phyloP scores from a whole-genome alignment of 2,329 filamentous ascomycete species.

The Stylonectria norvegica region DNA sequence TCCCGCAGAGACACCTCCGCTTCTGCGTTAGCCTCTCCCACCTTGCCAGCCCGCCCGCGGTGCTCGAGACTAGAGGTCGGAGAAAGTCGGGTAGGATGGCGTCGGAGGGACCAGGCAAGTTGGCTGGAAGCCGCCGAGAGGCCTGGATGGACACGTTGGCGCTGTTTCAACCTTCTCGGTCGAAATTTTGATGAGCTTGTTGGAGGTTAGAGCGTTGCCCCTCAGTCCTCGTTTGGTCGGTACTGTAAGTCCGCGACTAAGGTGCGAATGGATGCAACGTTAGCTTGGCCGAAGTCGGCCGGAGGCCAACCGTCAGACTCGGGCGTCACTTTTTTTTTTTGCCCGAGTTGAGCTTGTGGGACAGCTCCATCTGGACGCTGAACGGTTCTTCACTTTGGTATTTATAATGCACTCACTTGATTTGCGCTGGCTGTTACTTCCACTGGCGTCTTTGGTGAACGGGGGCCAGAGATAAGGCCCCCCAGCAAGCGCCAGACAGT shows the following conservation, averaged over 20 bases:
- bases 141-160: not conserved
- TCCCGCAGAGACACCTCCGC: conserved; percentile 21
- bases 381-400: conserved; percentile 23
- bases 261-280: conserved; percentile 11
- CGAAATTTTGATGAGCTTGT: conserved; percentile 1
- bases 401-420: conserved; percentile 30
- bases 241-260: conserved; percentile 19
- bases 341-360: not conserved
- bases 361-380: conserved; percentile 16
- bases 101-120: conserved; percentile 15
- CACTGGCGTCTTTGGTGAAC: conserved; percentile 15
- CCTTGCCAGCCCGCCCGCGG: not conserved
- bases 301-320: conserved; percentile 8
- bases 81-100: conserved; percentile 15
- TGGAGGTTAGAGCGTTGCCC: conserved; percentile 19
- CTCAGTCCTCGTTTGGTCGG: conserved; percentile 11
- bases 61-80: conserved; percentile 19
- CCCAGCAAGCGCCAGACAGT: conserved; percentile 17
- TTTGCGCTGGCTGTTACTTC: conserved; percentile 20
- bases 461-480: conserved; percentile 22
- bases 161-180: not conserved
- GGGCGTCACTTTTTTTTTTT: not conserved
- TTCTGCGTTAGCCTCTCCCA: conserved; percentile 17
- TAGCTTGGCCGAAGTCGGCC: conserved; percentile 23
- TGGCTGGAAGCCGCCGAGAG: conserved; percentile 8